Evolutionary conservation across 208 protist species (phyloP).

Genomic region (Histomonas meleagridis): DNA sequence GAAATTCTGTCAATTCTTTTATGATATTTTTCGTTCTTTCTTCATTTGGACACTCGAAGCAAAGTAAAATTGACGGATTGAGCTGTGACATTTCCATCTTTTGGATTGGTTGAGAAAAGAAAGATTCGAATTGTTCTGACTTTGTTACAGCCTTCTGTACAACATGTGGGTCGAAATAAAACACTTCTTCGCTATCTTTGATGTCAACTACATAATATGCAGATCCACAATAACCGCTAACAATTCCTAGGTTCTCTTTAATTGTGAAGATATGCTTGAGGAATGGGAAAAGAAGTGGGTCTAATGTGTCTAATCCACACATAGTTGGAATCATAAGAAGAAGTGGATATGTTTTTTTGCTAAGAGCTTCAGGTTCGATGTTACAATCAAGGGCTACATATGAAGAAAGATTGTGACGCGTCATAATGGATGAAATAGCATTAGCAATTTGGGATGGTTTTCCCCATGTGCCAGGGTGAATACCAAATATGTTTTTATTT

Average conservation of each 20-base stretch:
- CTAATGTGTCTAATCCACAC: neutral
- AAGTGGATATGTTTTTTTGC: neutral
- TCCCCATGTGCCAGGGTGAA: neutral
- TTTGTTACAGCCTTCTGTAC: neutral
- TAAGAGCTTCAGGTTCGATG: neutral
- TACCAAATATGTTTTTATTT: neutral
- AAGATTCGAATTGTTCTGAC: neutral
- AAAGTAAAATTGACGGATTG: neutral
- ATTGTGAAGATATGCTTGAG: neutral
- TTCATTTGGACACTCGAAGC: neutral
- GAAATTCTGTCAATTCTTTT: neutral
- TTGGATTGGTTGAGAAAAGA: neutral
- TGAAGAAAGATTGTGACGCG: neutral
- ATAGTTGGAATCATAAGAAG: neutral
- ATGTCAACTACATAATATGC: neutral
- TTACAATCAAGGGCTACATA: neutral
- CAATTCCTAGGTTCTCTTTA: neutral
- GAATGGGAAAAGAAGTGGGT: neutral
- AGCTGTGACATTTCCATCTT: neutral
- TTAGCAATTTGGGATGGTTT: neutral
- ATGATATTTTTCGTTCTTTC: neutral
- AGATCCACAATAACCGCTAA: neutral
- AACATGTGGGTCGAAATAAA: conserved; percentile 29
- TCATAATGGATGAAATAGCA: neutral
- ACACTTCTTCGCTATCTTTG: neutral